Conservation (phyloP, 192 early-diverging fungal species). For the Entomortierella lignicola region DNA sequence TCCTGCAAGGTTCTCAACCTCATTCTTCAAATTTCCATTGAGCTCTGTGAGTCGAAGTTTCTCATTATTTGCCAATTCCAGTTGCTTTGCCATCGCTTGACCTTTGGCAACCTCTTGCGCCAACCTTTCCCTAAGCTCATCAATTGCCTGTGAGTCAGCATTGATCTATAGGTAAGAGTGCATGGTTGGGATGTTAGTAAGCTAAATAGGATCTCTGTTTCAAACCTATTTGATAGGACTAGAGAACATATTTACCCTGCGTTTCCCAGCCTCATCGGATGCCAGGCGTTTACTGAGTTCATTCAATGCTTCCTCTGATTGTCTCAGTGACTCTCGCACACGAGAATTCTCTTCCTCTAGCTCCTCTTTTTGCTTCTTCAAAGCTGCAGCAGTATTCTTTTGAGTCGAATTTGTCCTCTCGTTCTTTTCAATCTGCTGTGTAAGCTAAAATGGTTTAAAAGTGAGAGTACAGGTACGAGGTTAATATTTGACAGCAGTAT, state of each 20-base stretch:
- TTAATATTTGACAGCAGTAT: too few species aligned
- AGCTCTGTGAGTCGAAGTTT: conserved; percentile 39
- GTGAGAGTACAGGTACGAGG: too few species aligned
- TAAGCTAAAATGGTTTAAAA: conserved; percentile 9
- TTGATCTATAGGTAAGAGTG: conserved; percentile 11
- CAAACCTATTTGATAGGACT: not conserved
- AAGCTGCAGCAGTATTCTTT: conserved; percentile 22
- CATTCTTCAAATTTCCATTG: conserved; percentile 16
- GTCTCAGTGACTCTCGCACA: conserved; percentile 16
- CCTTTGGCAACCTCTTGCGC: conserved; percentile 31
- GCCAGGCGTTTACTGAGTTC: conserved; percentile 19
- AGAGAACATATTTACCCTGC: conserved; percentile 10
- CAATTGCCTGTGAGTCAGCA: conserved; percentile 31
- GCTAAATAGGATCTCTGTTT: too few species aligned
- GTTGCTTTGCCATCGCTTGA: conserved; percentile 22
- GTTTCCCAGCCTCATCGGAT: conserved; percentile 9
- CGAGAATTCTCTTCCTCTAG: conserved; percentile 36
- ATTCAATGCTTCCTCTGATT: conserved; percentile 20
- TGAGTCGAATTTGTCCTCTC: conserved; percentile 36
- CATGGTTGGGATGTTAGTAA: not conserved
- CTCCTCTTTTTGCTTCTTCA: conserved; percentile 40
- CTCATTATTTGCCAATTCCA: conserved; percentile 35
- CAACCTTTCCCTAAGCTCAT: conserved; percentile 29
- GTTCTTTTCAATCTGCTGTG: conserved; percentile 34
- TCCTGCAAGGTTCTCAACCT: conserved; percentile 26